Base-by-base conservation (phyloP, 2,329 filamentous ascomycete genomes). In the Pseudogymnoascus sp. region DNA sequence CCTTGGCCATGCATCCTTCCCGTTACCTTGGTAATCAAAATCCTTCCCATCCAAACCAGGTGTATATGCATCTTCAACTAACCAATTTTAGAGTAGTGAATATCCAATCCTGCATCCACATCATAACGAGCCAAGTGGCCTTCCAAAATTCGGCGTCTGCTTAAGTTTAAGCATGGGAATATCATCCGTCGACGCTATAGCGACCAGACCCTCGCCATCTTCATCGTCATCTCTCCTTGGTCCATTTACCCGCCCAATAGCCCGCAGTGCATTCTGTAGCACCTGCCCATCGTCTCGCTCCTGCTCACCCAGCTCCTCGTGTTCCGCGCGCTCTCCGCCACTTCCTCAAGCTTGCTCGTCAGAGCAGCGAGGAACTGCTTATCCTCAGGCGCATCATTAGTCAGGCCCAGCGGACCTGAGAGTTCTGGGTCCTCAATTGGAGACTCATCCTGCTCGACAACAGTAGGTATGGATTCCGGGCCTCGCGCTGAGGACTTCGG, bases 361-460 rank as follows among this genome's bases (percentile, higher is more conserved):
- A 85, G 70, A 63, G 74, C 74, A 49, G 75, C 74, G 59, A 82
- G 79, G 65, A 85, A 85, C 21, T 80, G 73, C 66, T 84, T 82
- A 63, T 85, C 83, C 59, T 82, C 77, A 1, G 80, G 80, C 1
- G 82, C 81, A 63, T 81, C 80, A 65, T 85, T 85, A 63, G 78
- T 76, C 38, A 85, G 75, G 74, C 81, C 81, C 59, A 85, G 67
- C 7, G 82, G 83, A 0, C 81, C 82, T 61, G 77, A 80, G 33
- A 85, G 74, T 18, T 75, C 73, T 1, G 71, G 73, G 64, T 84
- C 83, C 64, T 59, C 58, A 12, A n/a, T 38, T 25, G 58, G 37
- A 12, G 58, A 59, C 58, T 59, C 58, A 28, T 59, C 33, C 33
- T 37, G 18, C 33, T 40, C 33, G 23, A 38, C 7, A n/a, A 66